A percentile compares a stretch with the other conserved stretches of the same genome.
These are phyloP conservation scores for Stemphylium vesicarium DNA, from an alignment of 2,329 filamentous ascomycete species.

Conservation along the genomic window DNA sequence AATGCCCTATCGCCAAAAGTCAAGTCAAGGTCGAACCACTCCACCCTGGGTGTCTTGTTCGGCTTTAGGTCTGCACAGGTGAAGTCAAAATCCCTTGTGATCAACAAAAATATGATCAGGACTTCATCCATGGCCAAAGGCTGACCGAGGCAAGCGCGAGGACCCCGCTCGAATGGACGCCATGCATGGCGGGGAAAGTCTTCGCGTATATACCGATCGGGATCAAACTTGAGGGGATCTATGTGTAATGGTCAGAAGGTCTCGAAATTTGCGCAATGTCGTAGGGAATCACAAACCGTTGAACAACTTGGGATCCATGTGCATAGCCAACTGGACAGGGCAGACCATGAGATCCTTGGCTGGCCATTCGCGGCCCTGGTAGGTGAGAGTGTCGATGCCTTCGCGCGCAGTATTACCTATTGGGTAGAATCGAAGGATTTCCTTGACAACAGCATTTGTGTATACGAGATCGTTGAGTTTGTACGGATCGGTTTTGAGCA, in stretches of 20 bases:
- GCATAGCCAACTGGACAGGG: slow-evolving; percentile 49
- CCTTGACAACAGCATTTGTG: slow-evolving; percentile 60
- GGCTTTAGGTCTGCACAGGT: slow-evolving; percentile 34
- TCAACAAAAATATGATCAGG: slow-evolving; percentile 58
- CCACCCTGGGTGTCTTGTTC: slow-evolving; percentile 30
- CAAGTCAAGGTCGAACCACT: slow-evolving; percentile 37
- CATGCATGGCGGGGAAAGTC: slow-evolving; percentile 57
- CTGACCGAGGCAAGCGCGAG: slow-evolving; percentile 64
- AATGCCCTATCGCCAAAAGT: slow-evolving; percentile 41
- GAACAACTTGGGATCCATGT: slow-evolving; percentile 35
- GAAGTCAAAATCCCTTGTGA: slow-evolving; percentile 59
- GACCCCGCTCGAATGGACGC: slow-evolving; percentile 63
- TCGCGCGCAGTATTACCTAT: slow-evolving; percentile 55
- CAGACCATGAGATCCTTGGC: slow-evolving; percentile 55
- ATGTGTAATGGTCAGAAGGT: slow-evolving; percentile 1
- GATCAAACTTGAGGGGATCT: slow-evolving; percentile 31
- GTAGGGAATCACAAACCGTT: slow-evolving; percentile 20
- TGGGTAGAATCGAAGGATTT: slow-evolving; percentile 60
- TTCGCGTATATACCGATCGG: slow-evolving; percentile 49
- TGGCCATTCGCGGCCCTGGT: slow-evolving; percentile 52
- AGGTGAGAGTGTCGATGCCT: slow-evolving; percentile 45
- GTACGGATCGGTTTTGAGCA: slow-evolving; percentile 52
- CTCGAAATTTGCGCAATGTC: background rate
- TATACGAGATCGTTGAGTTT: slow-evolving; percentile 60
- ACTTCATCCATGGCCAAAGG: slow-evolving; percentile 62